phyloP scores from a whole-genome alignment of 1,284 basidiomycete species.

The Kwoniella shivajii region DNA sequence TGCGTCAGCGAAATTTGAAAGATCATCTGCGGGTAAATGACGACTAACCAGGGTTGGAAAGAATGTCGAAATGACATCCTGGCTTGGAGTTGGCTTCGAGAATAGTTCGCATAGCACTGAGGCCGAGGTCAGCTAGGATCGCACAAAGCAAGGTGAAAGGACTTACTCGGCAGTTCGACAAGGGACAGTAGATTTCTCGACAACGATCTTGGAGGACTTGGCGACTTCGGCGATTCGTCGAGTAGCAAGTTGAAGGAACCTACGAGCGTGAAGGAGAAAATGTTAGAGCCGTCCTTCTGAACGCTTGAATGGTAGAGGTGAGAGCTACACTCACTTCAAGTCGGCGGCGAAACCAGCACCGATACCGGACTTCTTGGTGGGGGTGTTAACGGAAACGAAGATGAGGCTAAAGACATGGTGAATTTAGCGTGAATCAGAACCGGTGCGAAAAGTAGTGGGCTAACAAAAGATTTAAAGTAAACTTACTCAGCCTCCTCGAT shows the following conservation, averaged over 20 bases:
- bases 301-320: neutral
- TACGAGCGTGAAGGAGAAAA: constrained; percentile 51
- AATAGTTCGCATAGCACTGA: constrained; percentile 90
- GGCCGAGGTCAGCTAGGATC: neutral
- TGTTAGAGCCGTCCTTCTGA: no score
- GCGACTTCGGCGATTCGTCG: constrained; percentile 93
- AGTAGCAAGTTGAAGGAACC: constrained; percentile 94
- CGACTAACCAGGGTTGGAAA: constrained; percentile 81
- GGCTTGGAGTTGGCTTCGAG: constrained; percentile 96
- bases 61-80: constrained; percentile 90
- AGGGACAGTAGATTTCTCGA: constrained; percentile 99
- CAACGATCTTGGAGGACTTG: constrained; percentile 92
- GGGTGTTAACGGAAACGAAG: constrained; percentile 77
- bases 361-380: constrained; percentile 96
- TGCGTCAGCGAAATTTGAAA: neutral
- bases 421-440: neutral
- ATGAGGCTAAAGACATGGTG: constrained; percentile 55
- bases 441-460: neutral
- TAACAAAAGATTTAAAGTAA: neutral
- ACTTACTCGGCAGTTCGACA: constrained; percentile 86
- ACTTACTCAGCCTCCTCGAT: constrained; percentile 83
- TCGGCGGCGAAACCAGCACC: constrained; percentile 98
- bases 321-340: constrained; percentile 70
- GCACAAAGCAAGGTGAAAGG: neutral
- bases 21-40: neutral